Evolutionary conservation across 2,329 filamentous ascomycete genomes (phyloP), one percentile per base, ranked within the genome.

Genomic region (Colletotrichum liaoningense): DNA sequence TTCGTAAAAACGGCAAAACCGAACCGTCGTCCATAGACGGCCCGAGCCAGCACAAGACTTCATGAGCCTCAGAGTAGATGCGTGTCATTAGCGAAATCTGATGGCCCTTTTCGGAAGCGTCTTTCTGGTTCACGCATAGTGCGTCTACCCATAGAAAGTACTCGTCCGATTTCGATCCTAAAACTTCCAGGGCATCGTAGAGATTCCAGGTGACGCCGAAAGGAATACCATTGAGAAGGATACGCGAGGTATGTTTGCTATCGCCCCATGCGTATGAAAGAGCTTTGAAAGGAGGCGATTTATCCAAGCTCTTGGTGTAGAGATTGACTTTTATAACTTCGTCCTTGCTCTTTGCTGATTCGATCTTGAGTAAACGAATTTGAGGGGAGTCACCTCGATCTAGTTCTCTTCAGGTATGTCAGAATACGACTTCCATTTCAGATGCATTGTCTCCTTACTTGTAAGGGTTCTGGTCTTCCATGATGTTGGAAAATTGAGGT

Each of bases 401-500:
- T n/a, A 46, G 1, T 19, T 46, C 2, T 19, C 42, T 46, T 1
- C 7, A 46, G 16, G 6, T 2, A 46, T n/a, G 19, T 46, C 19
- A 46, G 19, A 0, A 46, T 8, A 3, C 3, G 16, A 46, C 42
- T n/a, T 46, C 0, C 0, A 46, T n/a, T 4, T 4, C 19, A 19
- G 1, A 4, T 46, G 1, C 16, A 9, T 7, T 9, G 1, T 46
- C 16, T 46, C 42, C 19, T 46, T 2, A 46, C 42, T 19, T 46
- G 42, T 46, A 46, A 0, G 16, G 42, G 42, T n/a, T 46, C 0
- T n/a, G 42, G 16, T 1, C 1, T 46, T 46, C 42, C 42, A 46
- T 46, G 19, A 46, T 19, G 19, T 19, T 1, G 7, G 2, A 9
- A 46, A 3, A 46, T 8, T 7, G 28, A 30, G 3, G 16, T 3